A percentile compares a stretch with the other conserved stretches of the same genome.
phyloP scores from a whole-genome alignment of 2,329 filamentous ascomycete species.

The Shiraia sp. region DNA sequence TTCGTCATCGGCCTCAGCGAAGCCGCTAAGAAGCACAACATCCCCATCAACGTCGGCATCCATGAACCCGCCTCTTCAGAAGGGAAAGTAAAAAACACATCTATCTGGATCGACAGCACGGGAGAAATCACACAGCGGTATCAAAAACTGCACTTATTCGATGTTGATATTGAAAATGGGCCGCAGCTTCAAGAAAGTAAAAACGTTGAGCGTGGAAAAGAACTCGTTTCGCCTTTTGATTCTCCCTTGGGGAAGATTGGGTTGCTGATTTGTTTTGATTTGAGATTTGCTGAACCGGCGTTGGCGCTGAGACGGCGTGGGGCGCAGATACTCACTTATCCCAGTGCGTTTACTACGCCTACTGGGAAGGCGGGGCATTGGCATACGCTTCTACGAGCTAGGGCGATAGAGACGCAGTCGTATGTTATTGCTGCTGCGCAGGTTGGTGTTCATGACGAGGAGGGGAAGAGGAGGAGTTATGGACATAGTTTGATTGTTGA shows the following conservation, averaged over 20 bases:
- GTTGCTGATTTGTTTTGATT: constrained; percentile 85
- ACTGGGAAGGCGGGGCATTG: constrained; percentile 82
- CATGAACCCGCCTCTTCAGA: constrained; percentile 58
- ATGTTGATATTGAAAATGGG: constrained; percentile 63
- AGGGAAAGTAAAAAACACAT: constrained; percentile 64
- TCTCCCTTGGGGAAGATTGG: constrained; percentile 76
- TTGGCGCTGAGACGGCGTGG: constrained; percentile 66
- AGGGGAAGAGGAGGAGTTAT: constrained; percentile 72
- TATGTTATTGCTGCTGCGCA: constrained; percentile 89
- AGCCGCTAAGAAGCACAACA: constrained; percentile 63
- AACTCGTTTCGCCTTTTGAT: constrained; percentile 71
- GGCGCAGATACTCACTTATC: constrained; percentile 81
- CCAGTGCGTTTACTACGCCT: constrained; percentile 85
- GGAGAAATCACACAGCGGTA: constrained; percentile 68
- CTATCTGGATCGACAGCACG: constrained; percentile 67
- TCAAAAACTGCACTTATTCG: constrained; percentile 91
- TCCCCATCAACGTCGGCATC: constrained; percentile 85
- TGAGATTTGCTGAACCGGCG: constrained; percentile 79
- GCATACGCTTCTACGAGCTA: constrained; percentile 74
- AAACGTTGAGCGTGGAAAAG: constrained; percentile 61
- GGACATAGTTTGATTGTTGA: constrained; percentile 84
- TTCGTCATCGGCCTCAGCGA: constrained; percentile 78
- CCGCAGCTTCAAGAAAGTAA: constrained; percentile 65
- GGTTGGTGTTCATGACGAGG: constrained; percentile 68
- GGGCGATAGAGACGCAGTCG: constrained; percentile 86